Percentiles rank a stretch among this genome's conserved stretches.
phyloP scores from a whole-genome alignment of 1,284 basidiomycete genomes.

The Leccinum variabile region DNA sequence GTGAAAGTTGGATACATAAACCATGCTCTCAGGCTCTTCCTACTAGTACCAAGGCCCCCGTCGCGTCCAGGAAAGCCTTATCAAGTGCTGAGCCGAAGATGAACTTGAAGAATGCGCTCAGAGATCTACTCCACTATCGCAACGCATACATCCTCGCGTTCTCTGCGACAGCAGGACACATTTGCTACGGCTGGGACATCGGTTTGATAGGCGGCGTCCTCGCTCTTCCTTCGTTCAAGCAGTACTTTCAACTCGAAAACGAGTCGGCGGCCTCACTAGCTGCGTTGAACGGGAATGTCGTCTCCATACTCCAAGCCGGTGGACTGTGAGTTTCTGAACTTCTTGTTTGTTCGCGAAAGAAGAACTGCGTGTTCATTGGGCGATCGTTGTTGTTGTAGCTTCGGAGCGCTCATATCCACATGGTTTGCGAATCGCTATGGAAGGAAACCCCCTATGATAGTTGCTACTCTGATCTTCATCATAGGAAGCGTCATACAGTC shows the following conservation, averaged over 20 bases:
- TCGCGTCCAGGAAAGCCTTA: background rate
- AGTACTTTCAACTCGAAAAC: constrained; percentile 46
- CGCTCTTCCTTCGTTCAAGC: constrained; percentile 45
- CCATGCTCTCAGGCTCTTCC: background rate
- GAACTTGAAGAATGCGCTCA: constrained; percentile 29
- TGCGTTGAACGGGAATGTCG: constrained; percentile 52
- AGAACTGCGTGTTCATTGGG: background rate
- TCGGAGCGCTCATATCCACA: constrained; percentile 46
- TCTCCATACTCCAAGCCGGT: constrained; percentile 57
- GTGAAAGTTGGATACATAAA: background rate
- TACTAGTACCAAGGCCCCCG: background rate
- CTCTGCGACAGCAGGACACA: constrained; percentile 49
- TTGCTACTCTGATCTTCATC: constrained; percentile 53
- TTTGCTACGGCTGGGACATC: constrained; percentile 43
- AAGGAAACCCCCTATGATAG: constrained; percentile 48
- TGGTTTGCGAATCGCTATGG: constrained; percentile 46
- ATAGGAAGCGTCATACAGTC: constrained; percentile 55
- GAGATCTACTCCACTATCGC: constrained; percentile 37
- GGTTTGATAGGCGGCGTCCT: constrained; percentile 54
- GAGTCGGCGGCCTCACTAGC: constrained; percentile 37
- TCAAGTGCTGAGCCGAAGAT: constrained; percentile 15
- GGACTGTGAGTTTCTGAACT: constrained; percentile 49
- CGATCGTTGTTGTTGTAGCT: constrained; percentile 22
- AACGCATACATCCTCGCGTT: constrained; percentile 49
- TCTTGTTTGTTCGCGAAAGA: background rate